A percentile compares a stretch with the other conserved stretches of the same genome.
Conservation (phyloP, 2,329 filamentous ascomycete species). For the Endoconidiophora polonica region DNA sequence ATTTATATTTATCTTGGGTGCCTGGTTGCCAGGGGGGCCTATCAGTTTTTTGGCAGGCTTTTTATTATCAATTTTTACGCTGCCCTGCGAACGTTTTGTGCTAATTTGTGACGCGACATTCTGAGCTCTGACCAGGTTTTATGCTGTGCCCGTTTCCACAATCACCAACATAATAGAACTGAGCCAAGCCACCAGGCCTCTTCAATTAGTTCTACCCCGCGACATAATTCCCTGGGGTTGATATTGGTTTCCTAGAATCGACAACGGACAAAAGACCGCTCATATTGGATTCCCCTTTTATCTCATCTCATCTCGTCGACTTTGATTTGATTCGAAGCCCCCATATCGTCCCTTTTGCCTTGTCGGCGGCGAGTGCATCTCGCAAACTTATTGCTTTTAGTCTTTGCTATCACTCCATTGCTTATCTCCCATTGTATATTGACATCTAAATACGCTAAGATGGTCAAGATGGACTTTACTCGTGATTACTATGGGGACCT, state of each 20-base stretch:
- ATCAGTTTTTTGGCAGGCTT: no score
- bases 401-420: not conserved
- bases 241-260: no score
- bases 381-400: not conserved
- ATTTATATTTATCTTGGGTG: no score
- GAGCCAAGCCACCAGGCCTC: not conserved
- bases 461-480: slow-evolving; percentile 19
- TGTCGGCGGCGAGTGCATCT: not conserved
- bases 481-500: slow-evolving; percentile 78
- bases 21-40: no score
- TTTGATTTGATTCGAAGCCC: not conserved
- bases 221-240: no score
- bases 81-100: no score
- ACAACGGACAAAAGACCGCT: not conserved
- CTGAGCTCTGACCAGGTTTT: no score
- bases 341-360: not conserved
- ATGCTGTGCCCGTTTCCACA: no score
- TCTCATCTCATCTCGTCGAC: not conserved
- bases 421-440: not conserved
- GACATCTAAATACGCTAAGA: not conserved
- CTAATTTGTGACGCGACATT: no score
- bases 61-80: no score
- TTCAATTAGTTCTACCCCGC: not conserved
- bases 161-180: not conserved
- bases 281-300: not conserved